These are phyloP conservation scores for Bondarzewia mesenterica DNA, from an alignment of 1,284 basidiomycete genomes.

Conservation along the genomic window DNA sequence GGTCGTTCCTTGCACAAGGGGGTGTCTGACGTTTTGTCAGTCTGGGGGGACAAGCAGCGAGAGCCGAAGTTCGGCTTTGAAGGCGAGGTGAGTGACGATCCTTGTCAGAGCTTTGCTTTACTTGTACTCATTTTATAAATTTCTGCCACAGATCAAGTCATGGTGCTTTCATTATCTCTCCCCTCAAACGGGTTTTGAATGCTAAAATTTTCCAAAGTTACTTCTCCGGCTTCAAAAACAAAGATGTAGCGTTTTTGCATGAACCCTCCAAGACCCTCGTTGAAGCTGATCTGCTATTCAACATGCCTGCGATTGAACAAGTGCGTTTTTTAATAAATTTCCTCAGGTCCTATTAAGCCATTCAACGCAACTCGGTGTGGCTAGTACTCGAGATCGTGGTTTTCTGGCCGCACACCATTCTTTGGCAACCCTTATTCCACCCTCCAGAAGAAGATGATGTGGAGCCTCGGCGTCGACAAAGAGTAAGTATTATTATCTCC, in stretches of 20 bases:
- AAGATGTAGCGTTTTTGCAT: slow-evolving; percentile 89
- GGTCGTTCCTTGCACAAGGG: too few species aligned
- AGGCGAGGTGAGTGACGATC: slow-evolving; percentile 48
- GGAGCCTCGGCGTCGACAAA: slow-evolving; percentile 47
- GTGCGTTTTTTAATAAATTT: slow-evolving; percentile 28
- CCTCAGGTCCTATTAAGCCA: slow-evolving; percentile 9
- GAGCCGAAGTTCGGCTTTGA: slow-evolving; percentile 76
- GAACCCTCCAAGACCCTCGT: slow-evolving; percentile 71
- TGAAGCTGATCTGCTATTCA: slow-evolving; percentile 86
- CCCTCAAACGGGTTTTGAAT: too few species aligned
- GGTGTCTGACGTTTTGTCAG: too few species aligned
- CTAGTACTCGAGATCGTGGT: slow-evolving; percentile 16
- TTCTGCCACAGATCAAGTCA: slow-evolving; percentile 38
- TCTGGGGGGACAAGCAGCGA: slow-evolving; percentile 56
- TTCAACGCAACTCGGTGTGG: background rate
- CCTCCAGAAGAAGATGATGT: slow-evolving; percentile 50
- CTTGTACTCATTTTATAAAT: background rate
- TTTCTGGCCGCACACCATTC: slow-evolving; percentile 38
- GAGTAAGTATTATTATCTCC: slow-evolving; percentile 34
- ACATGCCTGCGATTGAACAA: slow-evolving; percentile 84
- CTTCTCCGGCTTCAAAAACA: slow-evolving; percentile 77
- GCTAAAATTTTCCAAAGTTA: too few species aligned
- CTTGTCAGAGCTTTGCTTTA: slow-evolving; percentile 4
- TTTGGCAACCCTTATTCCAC: slow-evolving; percentile 44
- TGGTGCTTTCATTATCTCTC: too few species aligned